These are phyloP conservation scores for Xylariomycetidae sp. DNA, from an alignment of 2,329 filamentous ascomycete species.

Conservation along the genomic window DNA sequence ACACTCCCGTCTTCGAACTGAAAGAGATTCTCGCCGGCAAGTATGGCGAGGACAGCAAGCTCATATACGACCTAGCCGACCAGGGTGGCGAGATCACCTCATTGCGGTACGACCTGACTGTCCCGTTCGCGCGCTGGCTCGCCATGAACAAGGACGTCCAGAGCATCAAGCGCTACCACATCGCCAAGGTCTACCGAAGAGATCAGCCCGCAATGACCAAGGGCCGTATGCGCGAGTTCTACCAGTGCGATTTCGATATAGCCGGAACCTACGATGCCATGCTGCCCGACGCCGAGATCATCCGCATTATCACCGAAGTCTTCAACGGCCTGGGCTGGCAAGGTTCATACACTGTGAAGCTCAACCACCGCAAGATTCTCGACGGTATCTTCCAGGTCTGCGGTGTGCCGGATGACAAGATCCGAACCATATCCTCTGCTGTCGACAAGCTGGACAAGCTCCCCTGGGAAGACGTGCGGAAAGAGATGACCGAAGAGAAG, in stretches of 20 bases:
- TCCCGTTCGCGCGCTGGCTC: slow-evolving; percentile 72
- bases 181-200: slow-evolving; percentile 72
- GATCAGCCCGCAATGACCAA: slow-evolving; percentile 75
- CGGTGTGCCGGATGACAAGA: slow-evolving; percentile 67
- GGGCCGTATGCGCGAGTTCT: slow-evolving; percentile 73
- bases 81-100: slow-evolving; percentile 79
- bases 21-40: slow-evolving; percentile 68
- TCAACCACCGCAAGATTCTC: slow-evolving; percentile 75
- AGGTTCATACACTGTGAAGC: slow-evolving; percentile 66
- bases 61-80: slow-evolving; percentile 79
- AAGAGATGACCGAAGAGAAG: slow-evolving; percentile 73
- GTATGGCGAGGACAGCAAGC: slow-evolving; percentile 29
- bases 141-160: slow-evolving; percentile 66
- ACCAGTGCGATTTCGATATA: slow-evolving; percentile 77
- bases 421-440: slow-evolving; percentile 67
- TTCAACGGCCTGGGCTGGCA: slow-evolving; percentile 66
- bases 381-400: slow-evolving; percentile 76
- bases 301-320: slow-evolving; percentile 65
- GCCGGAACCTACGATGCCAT: slow-evolving; percentile 67
- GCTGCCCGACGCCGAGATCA: slow-evolving; percentile 69
- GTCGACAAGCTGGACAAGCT: slow-evolving; percentile 76
- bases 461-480: slow-evolving; percentile 67
- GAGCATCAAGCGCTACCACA: slow-evolving; percentile 71
- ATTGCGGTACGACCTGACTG: slow-evolving; percentile 74
- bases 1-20: slow-evolving; percentile 68